Conservation (phyloP, 192 early-diverging fungal genomes). For the Coemansia sp. region DNA sequence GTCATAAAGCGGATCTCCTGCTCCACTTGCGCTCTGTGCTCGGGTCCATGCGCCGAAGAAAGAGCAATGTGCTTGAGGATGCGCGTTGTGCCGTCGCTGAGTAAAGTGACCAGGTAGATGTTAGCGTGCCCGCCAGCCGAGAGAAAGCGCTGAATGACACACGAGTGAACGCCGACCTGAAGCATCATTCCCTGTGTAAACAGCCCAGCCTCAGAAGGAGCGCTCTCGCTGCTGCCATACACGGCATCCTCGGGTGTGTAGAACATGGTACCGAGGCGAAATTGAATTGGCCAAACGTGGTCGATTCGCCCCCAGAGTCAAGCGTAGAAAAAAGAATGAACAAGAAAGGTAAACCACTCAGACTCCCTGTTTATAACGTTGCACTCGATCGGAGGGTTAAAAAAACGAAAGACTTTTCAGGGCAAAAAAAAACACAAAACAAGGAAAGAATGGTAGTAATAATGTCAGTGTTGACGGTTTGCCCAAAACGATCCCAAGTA, state of each 20-base stretch:
- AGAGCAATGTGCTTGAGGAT: constrained; percentile 78
- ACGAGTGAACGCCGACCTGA: constrained; percentile 41
- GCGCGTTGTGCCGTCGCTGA: constrained; percentile 58
- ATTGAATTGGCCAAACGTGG: not conserved
- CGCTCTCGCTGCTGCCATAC: constrained; percentile 1
- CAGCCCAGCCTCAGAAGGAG: constrained; percentile 1
- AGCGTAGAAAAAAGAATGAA: not conserved
- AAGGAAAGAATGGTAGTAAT: too few relatives aligned
- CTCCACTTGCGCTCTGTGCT: constrained; percentile 62
- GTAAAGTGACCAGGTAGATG: constrained; percentile 77
- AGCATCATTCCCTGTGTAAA: constrained; percentile 48
- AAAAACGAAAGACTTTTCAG: too few relatives aligned
- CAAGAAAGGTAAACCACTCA: not conserved
- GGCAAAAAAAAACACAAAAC: too few relatives aligned
- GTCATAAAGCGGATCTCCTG: constrained; percentile 82
- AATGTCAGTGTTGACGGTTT: too few relatives aligned
- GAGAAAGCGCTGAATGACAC: constrained; percentile 48
- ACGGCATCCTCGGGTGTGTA: not conserved
- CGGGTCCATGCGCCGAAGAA: constrained; percentile 59
- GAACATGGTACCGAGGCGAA: not conserved
- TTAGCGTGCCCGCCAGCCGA: constrained; percentile 80
- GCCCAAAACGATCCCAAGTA: too few relatives aligned
- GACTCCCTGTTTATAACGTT: not conserved
- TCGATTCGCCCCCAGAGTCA: not conserved
- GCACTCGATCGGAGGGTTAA: too few relatives aligned